Base-by-base conservation (phyloP, 2,329 filamentous ascomycete species). In the Tolypocladium amazonense region DNA sequence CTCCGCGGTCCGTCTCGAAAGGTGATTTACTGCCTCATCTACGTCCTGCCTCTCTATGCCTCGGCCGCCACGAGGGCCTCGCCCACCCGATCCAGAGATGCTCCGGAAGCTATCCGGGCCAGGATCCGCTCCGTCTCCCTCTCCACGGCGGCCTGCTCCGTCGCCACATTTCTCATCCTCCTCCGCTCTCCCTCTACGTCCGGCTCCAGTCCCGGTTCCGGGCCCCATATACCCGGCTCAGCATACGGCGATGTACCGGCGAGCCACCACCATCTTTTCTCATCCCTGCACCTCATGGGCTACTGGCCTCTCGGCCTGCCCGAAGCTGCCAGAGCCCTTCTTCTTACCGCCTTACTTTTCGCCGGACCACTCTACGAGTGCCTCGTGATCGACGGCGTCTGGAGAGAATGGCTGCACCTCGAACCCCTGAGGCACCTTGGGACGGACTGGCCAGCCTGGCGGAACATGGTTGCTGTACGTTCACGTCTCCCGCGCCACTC, bases 21-120 rank as follows among this genome's bases (percentile, higher is more conserved):
- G 90, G 76, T 92, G 63, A 74, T 87, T 62, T 96, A 95, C 75
- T 96, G 91, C n/a, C 73, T 92, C 66, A 76, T 91, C 76, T 99
- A 97, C 76, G 90, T 99, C 67, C 77, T 89, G 4, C 93, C 94
- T 30, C 91, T 97, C 74, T 97, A 99, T 78, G 79, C 93, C 63
- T 94, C 88, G 25, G 74, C 85, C 4, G 81, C 85, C 25, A 95
- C 93, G 6, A 85, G 92, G 58, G 92, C 92, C 8, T 94, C 90
- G 9, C 82, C 85, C 33, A 84, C 81, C 59, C 82, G 95, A 35
- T 90, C 89, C 62, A 87, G 94, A 70, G 92, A 97, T 82, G 88
- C 90, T 35, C 91, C 92, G 12, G 88, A 88, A 14, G 91, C 95
- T 57, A 97, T 99, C 75, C 88, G 87, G 66, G 89, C 90, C 60